These are phyloP conservation scores for Sclerotinia glacialis DNA, from an alignment of 2,329 filamentous ascomycete species.

Conservation along the genomic window DNA sequence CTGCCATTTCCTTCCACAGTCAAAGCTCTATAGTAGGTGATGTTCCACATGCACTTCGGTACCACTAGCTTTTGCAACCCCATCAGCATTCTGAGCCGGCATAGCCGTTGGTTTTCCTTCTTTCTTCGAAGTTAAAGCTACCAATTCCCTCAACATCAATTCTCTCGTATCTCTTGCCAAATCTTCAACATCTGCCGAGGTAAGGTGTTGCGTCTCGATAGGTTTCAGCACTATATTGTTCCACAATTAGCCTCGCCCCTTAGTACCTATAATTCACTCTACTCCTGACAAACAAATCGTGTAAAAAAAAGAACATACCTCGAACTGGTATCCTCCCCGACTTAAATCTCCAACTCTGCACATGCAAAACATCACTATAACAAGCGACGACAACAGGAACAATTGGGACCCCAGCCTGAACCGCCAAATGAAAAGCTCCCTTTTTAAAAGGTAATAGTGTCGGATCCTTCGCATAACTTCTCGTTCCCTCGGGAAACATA, in stretches of 20 bases:
- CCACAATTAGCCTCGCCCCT: conserved; percentile 22
- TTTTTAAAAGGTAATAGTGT: conserved; percentile 95
- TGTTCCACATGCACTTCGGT: conserved; percentile 28
- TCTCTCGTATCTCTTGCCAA: conserved; percentile 67
- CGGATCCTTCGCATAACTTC: conserved; percentile 81
- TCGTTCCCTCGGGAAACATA: conserved; percentile 89
- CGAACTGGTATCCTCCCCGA: conserved; percentile 71
- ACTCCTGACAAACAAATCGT: neutral
- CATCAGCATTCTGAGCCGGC: conserved; percentile 29
- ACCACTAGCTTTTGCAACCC: conserved; percentile 36
- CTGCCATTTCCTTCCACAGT: neutral
- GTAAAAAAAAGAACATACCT: conserved; percentile 48
- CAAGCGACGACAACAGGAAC: conserved; percentile 81
- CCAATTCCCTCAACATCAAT: conserved; percentile 68
- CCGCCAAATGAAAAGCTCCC: conserved; percentile 92
- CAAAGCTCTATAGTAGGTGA: conserved; percentile 5
- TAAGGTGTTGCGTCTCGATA: conserved; percentile 72
- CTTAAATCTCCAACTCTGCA: conserved; percentile 63
- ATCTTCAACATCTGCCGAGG: conserved; percentile 72
- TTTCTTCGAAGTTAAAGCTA: conserved; percentile 52
- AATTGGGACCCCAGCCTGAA: conserved; percentile 90
- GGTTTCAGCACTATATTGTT: conserved; percentile 65
- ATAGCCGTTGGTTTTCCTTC: conserved; percentile 43
- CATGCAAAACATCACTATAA: conserved; percentile 69
- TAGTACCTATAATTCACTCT: too few species aligned